Conservation (phyloP, 345 rosid genomes). For the Gossypium stocksii region DNA sequence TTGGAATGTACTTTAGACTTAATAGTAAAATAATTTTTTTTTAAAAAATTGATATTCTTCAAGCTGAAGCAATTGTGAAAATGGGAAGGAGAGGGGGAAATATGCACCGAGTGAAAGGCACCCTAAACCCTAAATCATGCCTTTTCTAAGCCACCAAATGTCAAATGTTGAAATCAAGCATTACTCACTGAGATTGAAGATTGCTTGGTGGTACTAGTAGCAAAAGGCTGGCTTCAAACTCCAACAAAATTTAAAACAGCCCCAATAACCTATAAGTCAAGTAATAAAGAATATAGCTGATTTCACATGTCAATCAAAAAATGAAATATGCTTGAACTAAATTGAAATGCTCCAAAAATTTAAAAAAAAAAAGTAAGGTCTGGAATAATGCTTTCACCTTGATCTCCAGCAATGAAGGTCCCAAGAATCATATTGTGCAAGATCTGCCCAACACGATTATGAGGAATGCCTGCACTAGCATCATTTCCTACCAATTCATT, state of each 20-base stretch:
- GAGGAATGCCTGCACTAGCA: conserved; percentile 45
- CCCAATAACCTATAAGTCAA: conserved; percentile 63
- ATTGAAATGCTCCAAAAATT: no score
- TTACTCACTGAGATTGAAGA: conserved; percentile 48
- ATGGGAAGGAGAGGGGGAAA: background rate
- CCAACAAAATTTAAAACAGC: conserved; percentile 81
- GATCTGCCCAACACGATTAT: conserved; percentile 58
- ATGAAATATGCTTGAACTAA: background rate
- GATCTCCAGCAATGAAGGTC: conserved; percentile 72
- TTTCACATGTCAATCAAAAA: background rate
- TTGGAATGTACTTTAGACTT: background rate
- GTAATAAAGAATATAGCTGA: conserved; percentile 1
- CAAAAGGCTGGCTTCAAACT: conserved; percentile 46
- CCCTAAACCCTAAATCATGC: no score
- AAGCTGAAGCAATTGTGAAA: background rate
- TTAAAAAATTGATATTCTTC: background rate
- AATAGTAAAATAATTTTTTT: background rate
- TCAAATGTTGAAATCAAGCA: background rate
- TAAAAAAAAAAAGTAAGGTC: conserved; percentile 30
- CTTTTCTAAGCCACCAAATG: background rate
- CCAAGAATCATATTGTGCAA: conserved; percentile 89
- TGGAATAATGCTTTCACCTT: conserved; percentile 60
- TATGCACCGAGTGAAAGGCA: background rate
- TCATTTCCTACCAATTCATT: conserved; percentile 47
- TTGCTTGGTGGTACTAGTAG: conserved; percentile 35